Evolutionary conservation across 768 basidiomycete species (phyloP).

Genomic region (Macrocybe gigantea): DNA sequence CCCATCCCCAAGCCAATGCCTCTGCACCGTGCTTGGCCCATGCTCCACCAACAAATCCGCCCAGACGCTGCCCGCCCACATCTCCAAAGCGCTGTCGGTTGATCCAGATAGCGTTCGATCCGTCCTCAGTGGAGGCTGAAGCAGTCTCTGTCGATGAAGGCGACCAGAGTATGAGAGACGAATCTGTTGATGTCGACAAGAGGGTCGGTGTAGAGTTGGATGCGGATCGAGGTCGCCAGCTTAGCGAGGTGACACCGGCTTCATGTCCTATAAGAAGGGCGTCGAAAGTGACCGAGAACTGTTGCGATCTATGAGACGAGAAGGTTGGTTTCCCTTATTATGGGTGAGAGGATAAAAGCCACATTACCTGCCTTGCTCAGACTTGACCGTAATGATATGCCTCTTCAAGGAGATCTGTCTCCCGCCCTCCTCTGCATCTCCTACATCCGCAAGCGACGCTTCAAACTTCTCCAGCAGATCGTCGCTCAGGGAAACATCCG

Average conservation of each 20-base stretch:
- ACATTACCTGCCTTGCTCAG: conserved; percentile 31
- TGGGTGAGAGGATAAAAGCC: not conserved
- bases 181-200: conserved; percentile 92
- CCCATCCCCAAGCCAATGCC: conserved; percentile 88
- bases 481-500: conserved; percentile 40
- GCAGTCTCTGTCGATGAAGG: conserved; percentile 44
- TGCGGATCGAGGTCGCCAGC: conserved; percentile 56
- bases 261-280: conserved; percentile 96
- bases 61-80: conserved; percentile 82
- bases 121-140: conserved; percentile 25
- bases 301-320: conserved; percentile 23
- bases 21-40: conserved; percentile 66
- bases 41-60: conserved; percentile 88
- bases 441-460: conserved; percentile 64
- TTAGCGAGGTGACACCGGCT: conserved; percentile 82
- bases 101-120: conserved; percentile 75
- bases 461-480: conserved; percentile 88
- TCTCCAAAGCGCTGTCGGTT: conserved; percentile 91
- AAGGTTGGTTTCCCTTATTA: not conserved
- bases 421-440: conserved; percentile 73
- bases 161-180: conserved; percentile 93
- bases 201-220: conserved; percentile 40
- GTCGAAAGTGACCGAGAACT: conserved; percentile 84
- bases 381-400: conserved; percentile 68
- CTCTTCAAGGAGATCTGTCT: conserved; percentile 86